Conservation (phyloP, 1,284 basidiomycete species). For the Amylostereum areolatum region DNA sequence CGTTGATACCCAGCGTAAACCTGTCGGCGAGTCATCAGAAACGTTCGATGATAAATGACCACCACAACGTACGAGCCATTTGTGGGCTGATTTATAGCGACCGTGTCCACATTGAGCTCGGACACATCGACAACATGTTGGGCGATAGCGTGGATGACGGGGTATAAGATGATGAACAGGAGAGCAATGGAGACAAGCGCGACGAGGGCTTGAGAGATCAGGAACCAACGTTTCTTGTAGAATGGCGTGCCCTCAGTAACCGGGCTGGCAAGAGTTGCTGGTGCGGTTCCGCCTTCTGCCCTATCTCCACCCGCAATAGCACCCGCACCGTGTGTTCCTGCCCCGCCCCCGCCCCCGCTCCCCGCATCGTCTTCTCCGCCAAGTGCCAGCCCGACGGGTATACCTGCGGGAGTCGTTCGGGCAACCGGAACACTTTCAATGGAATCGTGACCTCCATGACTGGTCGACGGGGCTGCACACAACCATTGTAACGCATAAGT, state of each 20-base stretch:
- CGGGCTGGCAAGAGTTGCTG: not conserved
- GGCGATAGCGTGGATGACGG: slow-evolving; percentile 57
- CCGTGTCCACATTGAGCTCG: slow-evolving; percentile 44
- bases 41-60: not conserved
- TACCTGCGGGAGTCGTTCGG: no score
- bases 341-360: no score
- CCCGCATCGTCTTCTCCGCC: no score
- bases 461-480: no score
- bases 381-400: no score
- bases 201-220: slow-evolving; percentile 32
- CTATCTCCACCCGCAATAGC: no score
- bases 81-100: slow-evolving; percentile 40
- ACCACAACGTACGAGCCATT: slow-evolving; percentile 45
- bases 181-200: slow-evolving; percentile 49
- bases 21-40: slow-evolving; percentile 19
- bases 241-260: slow-evolving; percentile 12
- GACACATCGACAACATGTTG: slow-evolving; percentile 54
- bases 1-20: slow-evolving; percentile 44
- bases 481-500: no score
- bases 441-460: no score
- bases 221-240: slow-evolving; percentile 38
- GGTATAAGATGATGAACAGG: slow-evolving; percentile 59
- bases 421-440: no score
- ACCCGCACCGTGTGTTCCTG: no score
- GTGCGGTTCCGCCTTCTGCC: no score